Conservation (phyloP, 805 yeast species). For the Pichia phayaonensis region DNA sequence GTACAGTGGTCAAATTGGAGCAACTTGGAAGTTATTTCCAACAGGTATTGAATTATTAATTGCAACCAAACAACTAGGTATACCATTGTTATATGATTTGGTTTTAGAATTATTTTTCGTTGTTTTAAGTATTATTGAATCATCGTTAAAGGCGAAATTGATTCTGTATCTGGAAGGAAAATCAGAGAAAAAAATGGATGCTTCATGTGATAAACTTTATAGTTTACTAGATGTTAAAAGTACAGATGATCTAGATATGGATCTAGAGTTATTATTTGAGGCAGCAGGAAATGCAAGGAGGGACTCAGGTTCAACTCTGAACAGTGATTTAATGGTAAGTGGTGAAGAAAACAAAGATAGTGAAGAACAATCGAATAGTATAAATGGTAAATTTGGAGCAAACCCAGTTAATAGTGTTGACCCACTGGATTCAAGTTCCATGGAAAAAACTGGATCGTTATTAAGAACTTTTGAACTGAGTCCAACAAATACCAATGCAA, state of each 20-base stretch:
- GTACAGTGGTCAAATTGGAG: constrained; percentile 74
- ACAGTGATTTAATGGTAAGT: constrained; percentile 3
- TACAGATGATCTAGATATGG: constrained; percentile 10
- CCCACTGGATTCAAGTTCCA: constrained; percentile 2
- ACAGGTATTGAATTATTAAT: constrained; percentile 57
- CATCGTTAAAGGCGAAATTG: constrained; percentile 2
- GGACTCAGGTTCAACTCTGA: constrained; percentile 11
- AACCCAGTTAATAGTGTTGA: not conserved
- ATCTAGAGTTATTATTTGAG: constrained; percentile 9
- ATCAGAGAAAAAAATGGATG: not conserved
- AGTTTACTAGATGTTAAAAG: constrained; percentile 5
- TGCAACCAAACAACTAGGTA: constrained; percentile 56
- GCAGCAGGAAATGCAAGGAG: constrained; percentile 8
- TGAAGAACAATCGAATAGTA: not conserved
- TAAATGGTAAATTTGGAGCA: not conserved
- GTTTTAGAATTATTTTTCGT: constrained; percentile 64
- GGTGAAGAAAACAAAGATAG: not conserved
- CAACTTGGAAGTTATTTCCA: constrained; percentile 66
- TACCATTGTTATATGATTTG: constrained; percentile 64
- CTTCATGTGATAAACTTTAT: constrained; percentile 2
- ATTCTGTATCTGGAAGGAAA: constrained; percentile 3
- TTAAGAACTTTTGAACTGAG: not conserved
- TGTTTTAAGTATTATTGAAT: constrained; percentile 59
- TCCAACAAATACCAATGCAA: not conserved
- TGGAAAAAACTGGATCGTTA: not conserved